These are phyloP conservation scores for Pogostemon cablin DNA, from an alignment of 257 asterid species.

Conservation along the genomic window DNA sequence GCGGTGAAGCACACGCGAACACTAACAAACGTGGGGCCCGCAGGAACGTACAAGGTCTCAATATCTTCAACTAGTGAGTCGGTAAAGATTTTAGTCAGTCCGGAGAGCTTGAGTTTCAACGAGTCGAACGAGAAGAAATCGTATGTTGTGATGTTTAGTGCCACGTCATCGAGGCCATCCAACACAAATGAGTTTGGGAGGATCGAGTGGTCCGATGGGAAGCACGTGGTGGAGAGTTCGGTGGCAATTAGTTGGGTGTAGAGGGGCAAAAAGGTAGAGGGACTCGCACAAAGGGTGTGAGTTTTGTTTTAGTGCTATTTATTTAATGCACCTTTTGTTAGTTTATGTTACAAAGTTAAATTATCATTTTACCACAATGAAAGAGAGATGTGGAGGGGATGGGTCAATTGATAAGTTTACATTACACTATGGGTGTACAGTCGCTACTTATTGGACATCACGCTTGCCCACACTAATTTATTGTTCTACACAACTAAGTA, in stretches of 20 bases:
- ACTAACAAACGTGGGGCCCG: conserved; percentile 71
- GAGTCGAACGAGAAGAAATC: conserved; percentile 62
- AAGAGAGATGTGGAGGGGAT: background rate
- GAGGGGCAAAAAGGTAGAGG: conserved; percentile 22
- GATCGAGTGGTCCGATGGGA: conserved; percentile 91
- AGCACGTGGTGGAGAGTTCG: conserved; percentile 79
- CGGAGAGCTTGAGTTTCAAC: conserved; percentile 56
- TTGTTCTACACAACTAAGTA: too few species aligned
- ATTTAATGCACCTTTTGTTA: background rate
- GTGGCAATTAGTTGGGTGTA: conserved; percentile 75
- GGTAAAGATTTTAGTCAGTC: conserved; percentile 66
- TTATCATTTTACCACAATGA: background rate
- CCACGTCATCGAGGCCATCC: conserved; percentile 51
- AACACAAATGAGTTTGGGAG: conserved; percentile 63
- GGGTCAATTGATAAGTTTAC: too few species aligned
- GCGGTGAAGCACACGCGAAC: conserved; percentile 71
- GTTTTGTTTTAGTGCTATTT: background rate
- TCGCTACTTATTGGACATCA: too few species aligned
- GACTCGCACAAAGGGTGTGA: conserved; percentile 1
- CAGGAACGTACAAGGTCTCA: conserved; percentile 76
- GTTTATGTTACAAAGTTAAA: conserved; percentile 6
- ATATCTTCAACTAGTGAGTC: conserved; percentile 36
- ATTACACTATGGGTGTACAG: too few species aligned
- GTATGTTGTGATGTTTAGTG: conserved; percentile 63
- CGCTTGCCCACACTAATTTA: too few species aligned